Evolutionary conservation across 139 green algal species (phyloP).

Genomic region (Ettlia oleoabundans): DNA sequence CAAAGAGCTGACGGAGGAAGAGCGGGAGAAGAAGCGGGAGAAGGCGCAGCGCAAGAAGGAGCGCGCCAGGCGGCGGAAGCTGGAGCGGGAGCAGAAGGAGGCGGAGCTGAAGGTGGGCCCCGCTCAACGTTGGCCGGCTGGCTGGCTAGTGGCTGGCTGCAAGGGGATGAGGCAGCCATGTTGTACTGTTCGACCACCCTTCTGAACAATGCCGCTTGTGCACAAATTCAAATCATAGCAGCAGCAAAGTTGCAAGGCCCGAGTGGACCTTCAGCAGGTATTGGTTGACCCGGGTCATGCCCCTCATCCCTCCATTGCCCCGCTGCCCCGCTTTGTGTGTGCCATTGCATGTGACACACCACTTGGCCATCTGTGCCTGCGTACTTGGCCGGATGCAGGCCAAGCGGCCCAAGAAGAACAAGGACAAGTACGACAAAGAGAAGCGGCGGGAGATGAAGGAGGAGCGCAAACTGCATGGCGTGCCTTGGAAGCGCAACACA

Average conservation of each 20-base stretch:
- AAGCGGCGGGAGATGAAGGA: background rate
- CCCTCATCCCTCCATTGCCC: too few relatives aligned
- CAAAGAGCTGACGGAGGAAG: background rate
- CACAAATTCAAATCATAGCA: too few relatives aligned
- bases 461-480: too few relatives aligned
- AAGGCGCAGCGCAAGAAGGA: slow-evolving; percentile 33
- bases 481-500: too few relatives aligned
- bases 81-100: slow-evolving; percentile 29
- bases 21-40: background rate
- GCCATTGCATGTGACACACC: background rate
- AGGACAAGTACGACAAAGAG: slow-evolving; percentile 12
- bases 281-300: too few relatives aligned
- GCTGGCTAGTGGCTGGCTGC: background rate
- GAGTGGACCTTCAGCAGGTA: too few relatives aligned
- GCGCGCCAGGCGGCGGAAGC: background rate
- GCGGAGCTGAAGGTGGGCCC: slow-evolving; percentile 38
- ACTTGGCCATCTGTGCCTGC: background rate
- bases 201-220: too few relatives aligned
- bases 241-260: too few relatives aligned
- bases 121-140: too few relatives aligned
- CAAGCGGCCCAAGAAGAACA: background rate
- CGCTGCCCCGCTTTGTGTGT: too few relatives aligned
- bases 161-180: too few relatives aligned
- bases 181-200: too few relatives aligned
- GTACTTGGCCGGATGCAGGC: background rate